phyloP scores from a whole-genome alignment of 805 yeast genomes.

The Scheffersomyces amazonensis region DNA sequence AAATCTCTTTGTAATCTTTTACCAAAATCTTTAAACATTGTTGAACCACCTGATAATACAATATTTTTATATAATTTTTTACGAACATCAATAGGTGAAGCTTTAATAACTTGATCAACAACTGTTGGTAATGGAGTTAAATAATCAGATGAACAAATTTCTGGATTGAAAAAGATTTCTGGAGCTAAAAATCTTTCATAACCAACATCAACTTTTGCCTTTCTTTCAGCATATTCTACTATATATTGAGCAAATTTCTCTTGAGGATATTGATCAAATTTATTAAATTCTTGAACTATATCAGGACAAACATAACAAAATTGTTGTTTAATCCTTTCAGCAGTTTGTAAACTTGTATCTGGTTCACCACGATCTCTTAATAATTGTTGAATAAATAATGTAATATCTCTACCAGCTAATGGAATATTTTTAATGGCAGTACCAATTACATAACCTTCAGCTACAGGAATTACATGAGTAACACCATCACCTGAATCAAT shows the following conservation, averaged over 20 bases:
- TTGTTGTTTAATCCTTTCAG: slow-evolving; percentile 95
- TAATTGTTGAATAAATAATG: slow-evolving; percentile 86
- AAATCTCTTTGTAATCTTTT: slow-evolving; percentile 96
- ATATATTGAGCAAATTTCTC: slow-evolving; percentile 91
- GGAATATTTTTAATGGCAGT: slow-evolving; percentile 97
- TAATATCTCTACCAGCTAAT: slow-evolving; percentile 97
- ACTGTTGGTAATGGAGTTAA: slow-evolving; percentile 94
- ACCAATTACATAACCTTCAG: slow-evolving; percentile 98
- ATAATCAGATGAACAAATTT: slow-evolving; percentile 92
- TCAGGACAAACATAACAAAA: slow-evolving; percentile 97
- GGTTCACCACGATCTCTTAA: slow-evolving; percentile 96
- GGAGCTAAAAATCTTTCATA: slow-evolving; percentile 98
- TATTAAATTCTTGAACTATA: slow-evolving; percentile 92
- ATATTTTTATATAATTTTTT: slow-evolving; percentile 94
- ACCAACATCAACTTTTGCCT: slow-evolving; percentile 78
- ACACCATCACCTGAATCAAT: slow-evolving; percentile 99
- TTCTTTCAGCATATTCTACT: slow-evolving; percentile 73
- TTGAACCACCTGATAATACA: slow-evolving; percentile 95
- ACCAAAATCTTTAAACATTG: slow-evolving; percentile 98
- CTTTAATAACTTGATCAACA: slow-evolving; percentile 92
- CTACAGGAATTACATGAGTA: slow-evolving; percentile 98
- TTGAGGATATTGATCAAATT: slow-evolving; percentile 86
- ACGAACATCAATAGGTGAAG: slow-evolving; percentile 96
- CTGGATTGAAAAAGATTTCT: slow-evolving; percentile 98
- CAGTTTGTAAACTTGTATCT: slow-evolving; percentile 91